Base-by-base conservation (phyloP, 2,329 filamentous ascomycete species). In the Peltaster fructicola region DNA sequence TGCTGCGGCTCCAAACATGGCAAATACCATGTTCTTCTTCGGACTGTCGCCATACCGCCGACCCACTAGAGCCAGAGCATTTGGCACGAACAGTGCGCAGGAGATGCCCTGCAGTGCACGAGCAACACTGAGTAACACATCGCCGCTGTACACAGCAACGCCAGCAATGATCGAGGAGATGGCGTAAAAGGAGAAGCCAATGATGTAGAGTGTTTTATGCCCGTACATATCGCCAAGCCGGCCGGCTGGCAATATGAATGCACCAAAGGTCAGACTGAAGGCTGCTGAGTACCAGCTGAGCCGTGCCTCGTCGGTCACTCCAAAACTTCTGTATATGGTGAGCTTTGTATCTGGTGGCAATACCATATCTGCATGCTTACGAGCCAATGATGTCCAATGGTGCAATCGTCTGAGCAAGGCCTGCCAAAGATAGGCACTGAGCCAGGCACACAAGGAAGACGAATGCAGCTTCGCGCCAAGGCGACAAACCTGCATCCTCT, bases 371-470 rank as follows among this genome's bases (percentile, higher is more conserved):
- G n/a, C n/a, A n/a, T n/a, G n/a, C n/a, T n/a, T n/a, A n/a, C n/a
- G n/a, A n/a, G n/a, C 50, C 57, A 32, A 65, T 63, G 25, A 57
- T 45, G 22, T 58, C 51, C 13, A 61, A 43, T 2, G 53, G 50
- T 5, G 49, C 48, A 7, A 59, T 37, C 6, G 35, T 32, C 29
- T 44, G 41, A 3, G 34, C 41, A 5, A 43, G 28, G 11, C 38
- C 41, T 9, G 38, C 40, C 8, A 40, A 31, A 10, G 31, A 34
- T 32, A 44, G 37, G 27, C 41, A 41, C 20, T 44, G 38, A 4
- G 41, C 40, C 29, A 41, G 33, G 9, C 40, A 31, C n/a, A 38
- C 33, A 3, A 39, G 35, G 8, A 32, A 35, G 7, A 43, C 28
- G 24, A 44, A 39, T 7, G 16, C 8, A 6, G 17, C n/a, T 9